Percentiles rank a stretch among this genome's conserved stretches.
Evolutionary conservation across 257 asterid species (phyloP).

Genomic region (Penstemon barbatus): DNA sequence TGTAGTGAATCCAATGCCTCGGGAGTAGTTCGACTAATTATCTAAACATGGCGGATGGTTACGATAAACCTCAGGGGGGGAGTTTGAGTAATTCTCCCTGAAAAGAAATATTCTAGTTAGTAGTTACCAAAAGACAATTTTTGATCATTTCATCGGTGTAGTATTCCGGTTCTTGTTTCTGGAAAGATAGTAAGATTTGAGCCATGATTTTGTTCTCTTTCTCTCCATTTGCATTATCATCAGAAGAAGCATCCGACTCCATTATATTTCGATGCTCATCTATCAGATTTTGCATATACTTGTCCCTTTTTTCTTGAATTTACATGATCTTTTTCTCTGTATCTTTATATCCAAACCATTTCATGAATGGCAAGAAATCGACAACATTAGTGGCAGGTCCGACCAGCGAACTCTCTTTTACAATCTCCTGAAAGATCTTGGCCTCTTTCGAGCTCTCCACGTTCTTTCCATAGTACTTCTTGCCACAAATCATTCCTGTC

Average conservation of each 20-base stretch:
- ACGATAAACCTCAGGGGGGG: no score
- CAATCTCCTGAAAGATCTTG: slow-evolving; percentile 13
- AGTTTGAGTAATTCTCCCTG: no score
- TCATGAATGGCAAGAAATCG: slow-evolving; percentile 17
- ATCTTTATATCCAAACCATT: slow-evolving; percentile 15
- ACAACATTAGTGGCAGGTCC: slow-evolving; percentile 2
- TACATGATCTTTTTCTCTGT: slow-evolving; percentile 7
- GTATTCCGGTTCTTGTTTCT: slow-evolving; percentile 23
- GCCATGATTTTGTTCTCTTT: slow-evolving; percentile 17
- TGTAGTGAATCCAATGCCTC: no score
- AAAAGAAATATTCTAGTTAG: no score
- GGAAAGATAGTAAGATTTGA: slow-evolving; percentile 15
- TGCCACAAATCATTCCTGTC: slow-evolving; percentile 20
- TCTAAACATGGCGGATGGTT: no score
- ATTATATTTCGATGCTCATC: slow-evolving; percentile 3
- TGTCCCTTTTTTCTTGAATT: slow-evolving; percentile 22
- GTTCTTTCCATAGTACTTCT: background rate
- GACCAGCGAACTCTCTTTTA: background rate
- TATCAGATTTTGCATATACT: slow-evolving; percentile 22
- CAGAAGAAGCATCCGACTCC: background rate
- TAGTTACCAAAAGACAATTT: slow-evolving; percentile 16
- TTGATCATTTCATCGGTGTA: slow-evolving; percentile 23
- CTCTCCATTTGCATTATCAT: background rate
- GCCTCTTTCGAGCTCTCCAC: slow-evolving; percentile 9
- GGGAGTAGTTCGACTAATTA: no score